A percentile compares a stretch with the other conserved stretches of the same genome.
phyloP scores from a whole-genome alignment of 164 flowering plant species.

The Liquidambar formosana region DNA sequence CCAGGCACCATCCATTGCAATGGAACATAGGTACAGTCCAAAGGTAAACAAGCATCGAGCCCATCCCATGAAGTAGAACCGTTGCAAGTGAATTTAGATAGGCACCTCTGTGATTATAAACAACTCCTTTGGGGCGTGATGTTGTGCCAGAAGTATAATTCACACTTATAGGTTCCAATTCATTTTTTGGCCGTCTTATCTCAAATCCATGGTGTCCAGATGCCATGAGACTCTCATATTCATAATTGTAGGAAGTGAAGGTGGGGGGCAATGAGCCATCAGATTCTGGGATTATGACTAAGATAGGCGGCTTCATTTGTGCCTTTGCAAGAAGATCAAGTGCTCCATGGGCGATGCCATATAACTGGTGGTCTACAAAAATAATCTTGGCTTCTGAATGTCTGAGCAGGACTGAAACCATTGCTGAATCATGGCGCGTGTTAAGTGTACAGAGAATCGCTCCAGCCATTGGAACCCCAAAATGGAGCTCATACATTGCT shows the following conservation, averaged over 20 bases:
- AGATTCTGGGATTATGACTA: conserved; percentile 42
- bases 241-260: conserved; percentile 12
- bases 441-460: conserved; percentile 68
- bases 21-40: conserved; percentile 62
- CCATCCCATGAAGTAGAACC: conserved; percentile 32
- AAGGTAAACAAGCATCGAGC: conserved; percentile 39
- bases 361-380: conserved; percentile 54
- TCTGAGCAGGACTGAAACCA: conserved; percentile 43
- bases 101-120: conserved; percentile 54
- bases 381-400: conserved; percentile 65
- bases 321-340: conserved; percentile 32
- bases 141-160: conserved; percentile 65
- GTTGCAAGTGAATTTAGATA: conserved; percentile 45
- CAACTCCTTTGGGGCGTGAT: conserved; percentile 53
- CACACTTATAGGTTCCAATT: conserved; percentile 45
- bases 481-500: conserved; percentile 75
- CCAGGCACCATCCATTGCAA: conserved; percentile 55
- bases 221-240: conserved; percentile 46
- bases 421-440: conserved; percentile 49
- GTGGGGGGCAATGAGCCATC: conserved; percentile 11
- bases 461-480: conserved; percentile 80
- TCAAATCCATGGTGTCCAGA: conserved; percentile 22
- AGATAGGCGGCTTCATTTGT: conserved; percentile 32
- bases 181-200: conserved; percentile 26
- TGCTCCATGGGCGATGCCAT: conserved; percentile 42